Conservation (phyloP, 73 alveolate genomes). For the Stentor roeselii region DNA sequence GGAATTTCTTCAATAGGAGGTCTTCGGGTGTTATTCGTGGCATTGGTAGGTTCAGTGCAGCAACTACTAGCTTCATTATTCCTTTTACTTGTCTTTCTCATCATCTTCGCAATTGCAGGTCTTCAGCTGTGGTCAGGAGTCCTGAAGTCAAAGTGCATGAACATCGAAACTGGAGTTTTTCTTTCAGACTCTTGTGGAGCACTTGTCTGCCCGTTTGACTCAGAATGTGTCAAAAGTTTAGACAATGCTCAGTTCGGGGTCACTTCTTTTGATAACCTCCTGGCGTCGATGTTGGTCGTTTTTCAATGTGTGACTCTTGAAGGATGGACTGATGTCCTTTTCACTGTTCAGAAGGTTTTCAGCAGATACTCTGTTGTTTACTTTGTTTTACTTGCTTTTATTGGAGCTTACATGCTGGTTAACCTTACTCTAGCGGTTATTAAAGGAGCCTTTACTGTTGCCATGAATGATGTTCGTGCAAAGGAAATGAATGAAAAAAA, state of each 20-base stretch:
- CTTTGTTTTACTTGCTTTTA: slow-evolving; percentile 64
- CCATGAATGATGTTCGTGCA: background rate
- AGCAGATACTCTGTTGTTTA: slow-evolving; percentile 55
- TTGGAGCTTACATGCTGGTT: slow-evolving; percentile 80
- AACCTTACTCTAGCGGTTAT: slow-evolving; percentile 92
- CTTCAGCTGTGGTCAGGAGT: slow-evolving; percentile 83
- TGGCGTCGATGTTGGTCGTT: slow-evolving; percentile 65
- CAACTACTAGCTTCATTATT: slow-evolving; percentile 81
- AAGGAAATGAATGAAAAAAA: background rate
- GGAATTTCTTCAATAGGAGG: slow-evolving; percentile 90
- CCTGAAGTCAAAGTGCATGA: slow-evolving; percentile 73
- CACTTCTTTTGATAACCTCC: slow-evolving; percentile 75
- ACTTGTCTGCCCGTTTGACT: slow-evolving; percentile 60
- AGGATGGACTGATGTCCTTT: slow-evolving; percentile 87
- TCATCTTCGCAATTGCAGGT: slow-evolving; percentile 92
- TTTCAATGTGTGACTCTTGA: slow-evolving; percentile 80
- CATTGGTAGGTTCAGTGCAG: slow-evolving; percentile 78
- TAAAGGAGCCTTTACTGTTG: slow-evolving; percentile 27
- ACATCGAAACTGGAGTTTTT: slow-evolving; percentile 45
- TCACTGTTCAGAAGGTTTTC: slow-evolving; percentile 59
- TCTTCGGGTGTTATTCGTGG: slow-evolving; percentile 77
- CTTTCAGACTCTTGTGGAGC: slow-evolving; percentile 44
- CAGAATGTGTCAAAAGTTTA: slow-evolving; percentile 70
- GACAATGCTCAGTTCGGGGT: slow-evolving; percentile 72
- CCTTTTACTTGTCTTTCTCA: slow-evolving; percentile 77